Conservation (phyloP, 2,329 filamentous ascomycete species). For the Aspergillus phoenicis region DNA sequence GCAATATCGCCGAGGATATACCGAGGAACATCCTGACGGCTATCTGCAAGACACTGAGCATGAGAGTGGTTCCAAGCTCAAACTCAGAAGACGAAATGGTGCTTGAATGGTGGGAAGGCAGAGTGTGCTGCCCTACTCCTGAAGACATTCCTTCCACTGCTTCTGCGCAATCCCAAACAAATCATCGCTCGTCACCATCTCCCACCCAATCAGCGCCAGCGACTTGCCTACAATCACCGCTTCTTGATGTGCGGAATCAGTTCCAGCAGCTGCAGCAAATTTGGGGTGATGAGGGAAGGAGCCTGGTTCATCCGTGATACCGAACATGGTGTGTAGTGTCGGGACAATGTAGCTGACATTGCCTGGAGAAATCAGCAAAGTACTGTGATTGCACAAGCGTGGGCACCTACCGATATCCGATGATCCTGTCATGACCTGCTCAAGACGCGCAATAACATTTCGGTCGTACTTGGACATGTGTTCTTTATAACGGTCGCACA, state of each 20-base stretch:
- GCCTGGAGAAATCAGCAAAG: constrained; percentile 34
- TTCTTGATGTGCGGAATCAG: constrained; percentile 44
- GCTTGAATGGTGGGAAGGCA: neutral
- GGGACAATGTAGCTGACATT: constrained; percentile 54
- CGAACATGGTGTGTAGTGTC: constrained; percentile 54
- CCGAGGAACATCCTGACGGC: neutral
- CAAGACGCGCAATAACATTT: constrained; percentile 40
- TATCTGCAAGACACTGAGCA: neutral
- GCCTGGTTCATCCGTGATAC: constrained; percentile 44
- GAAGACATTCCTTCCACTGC: constrained; percentile 31
- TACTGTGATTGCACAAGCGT: neutral
- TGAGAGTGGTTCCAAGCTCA: too few relatives aligned
- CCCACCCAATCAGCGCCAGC: constrained; percentile 44
- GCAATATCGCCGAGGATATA: neutral
- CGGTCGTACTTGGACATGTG: constrained; percentile 49
- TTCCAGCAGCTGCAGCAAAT: constrained; percentile 51
- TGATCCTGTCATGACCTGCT: constrained; percentile 46
- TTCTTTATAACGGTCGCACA: constrained; percentile 49
- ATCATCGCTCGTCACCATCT: constrained; percentile 30
- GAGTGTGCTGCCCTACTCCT: constrained; percentile 12
- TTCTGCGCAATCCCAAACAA: constrained; percentile 27
- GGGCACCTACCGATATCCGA: constrained; percentile 49
- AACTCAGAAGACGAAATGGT: too few relatives aligned
- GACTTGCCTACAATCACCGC: constrained; percentile 51
- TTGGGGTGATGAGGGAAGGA: constrained; percentile 40